phyloP scores from a whole-genome alignment of 2,329 filamentous ascomycete species.

The Phyllosticta capitalensis region DNA sequence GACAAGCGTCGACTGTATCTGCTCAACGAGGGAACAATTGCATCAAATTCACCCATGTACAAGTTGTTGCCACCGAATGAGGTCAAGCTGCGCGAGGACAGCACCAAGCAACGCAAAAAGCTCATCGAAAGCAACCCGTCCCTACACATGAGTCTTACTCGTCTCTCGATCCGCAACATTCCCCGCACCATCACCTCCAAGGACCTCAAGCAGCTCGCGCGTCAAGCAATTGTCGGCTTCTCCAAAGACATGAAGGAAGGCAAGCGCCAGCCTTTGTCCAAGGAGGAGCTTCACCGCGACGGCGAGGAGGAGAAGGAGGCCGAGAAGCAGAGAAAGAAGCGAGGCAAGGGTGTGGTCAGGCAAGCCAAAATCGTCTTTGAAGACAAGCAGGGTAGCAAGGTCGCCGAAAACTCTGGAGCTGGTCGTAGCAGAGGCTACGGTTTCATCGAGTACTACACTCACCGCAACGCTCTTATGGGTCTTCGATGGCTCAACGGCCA shows the following conservation, averaged over 20 bases:
- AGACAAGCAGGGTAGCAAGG: slow-evolving; percentile 73
- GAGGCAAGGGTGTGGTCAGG: slow-evolving; percentile 78
- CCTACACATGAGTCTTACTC: slow-evolving; percentile 78
- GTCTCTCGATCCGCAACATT: slow-evolving; percentile 84
- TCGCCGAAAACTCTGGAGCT: slow-evolving; percentile 64
- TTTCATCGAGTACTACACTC: slow-evolving; percentile 92
- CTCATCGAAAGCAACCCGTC: slow-evolving; percentile 86
- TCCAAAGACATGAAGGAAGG: slow-evolving; percentile 79
- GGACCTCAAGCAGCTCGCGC: slow-evolving; percentile 80
- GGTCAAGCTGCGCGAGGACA: slow-evolving; percentile 79
- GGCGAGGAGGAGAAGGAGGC: slow-evolving; percentile 71
- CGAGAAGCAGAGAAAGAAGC: slow-evolving; percentile 67
- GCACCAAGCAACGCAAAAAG: slow-evolving; percentile 75
- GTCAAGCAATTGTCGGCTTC: slow-evolving; percentile 89
- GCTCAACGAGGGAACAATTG: slow-evolving; percentile 74
- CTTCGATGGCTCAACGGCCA: slow-evolving; percentile 87
- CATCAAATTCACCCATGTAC: slow-evolving; percentile 68
- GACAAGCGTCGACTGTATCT: slow-evolving; percentile 89
- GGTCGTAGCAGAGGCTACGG: slow-evolving; percentile 88
- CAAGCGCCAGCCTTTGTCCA: slow-evolving; percentile 67
- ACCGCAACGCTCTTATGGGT: slow-evolving; percentile 91
- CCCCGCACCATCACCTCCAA: slow-evolving; percentile 76
- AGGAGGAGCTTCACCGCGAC: slow-evolving; percentile 75
- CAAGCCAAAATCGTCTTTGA: slow-evolving; percentile 96
- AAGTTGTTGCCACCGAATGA: slow-evolving; percentile 67